Conservation (phyloP, 192 early-diverging fungal genomes). For the Piromyces finnis region DNA sequence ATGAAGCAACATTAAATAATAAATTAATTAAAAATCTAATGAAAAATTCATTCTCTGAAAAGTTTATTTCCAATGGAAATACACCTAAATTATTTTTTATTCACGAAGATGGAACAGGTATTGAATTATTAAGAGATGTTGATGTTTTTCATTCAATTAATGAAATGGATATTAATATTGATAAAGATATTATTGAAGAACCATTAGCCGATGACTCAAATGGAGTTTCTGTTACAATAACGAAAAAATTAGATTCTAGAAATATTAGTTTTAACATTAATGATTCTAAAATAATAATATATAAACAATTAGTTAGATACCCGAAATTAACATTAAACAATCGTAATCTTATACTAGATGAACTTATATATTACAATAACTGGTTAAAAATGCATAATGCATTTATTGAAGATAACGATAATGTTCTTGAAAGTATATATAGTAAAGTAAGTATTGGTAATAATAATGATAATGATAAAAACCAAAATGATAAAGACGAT, state of each 20-base stretch:
- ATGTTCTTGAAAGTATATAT: not conserved
- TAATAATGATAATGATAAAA: not conserved
- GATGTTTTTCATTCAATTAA: not conserved
- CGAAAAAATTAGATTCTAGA: not conserved
- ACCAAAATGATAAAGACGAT: no score
- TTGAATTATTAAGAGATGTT: not conserved
- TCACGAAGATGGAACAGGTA: not conserved
- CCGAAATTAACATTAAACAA: not conserved
- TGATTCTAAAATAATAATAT: not conserved
- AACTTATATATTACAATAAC: not conserved
- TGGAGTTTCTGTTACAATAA: not conserved
- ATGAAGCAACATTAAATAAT: not conserved
- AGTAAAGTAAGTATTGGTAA: not conserved
- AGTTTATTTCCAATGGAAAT: not conserved
- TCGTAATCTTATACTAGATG: not conserved
- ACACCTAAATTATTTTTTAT: not conserved
- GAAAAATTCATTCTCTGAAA: not conserved
- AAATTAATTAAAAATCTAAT: not conserved
- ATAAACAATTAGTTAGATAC: not conserved
- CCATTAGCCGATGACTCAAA: not conserved
- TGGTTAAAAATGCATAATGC: not conserved
- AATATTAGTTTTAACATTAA: not conserved
- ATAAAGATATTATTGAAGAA: not conserved
- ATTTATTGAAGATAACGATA: not conserved
- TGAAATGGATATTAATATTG: not conserved